Base-by-base conservation (phyloP, 805 yeast species). In the Teunomyces stri region DNA sequence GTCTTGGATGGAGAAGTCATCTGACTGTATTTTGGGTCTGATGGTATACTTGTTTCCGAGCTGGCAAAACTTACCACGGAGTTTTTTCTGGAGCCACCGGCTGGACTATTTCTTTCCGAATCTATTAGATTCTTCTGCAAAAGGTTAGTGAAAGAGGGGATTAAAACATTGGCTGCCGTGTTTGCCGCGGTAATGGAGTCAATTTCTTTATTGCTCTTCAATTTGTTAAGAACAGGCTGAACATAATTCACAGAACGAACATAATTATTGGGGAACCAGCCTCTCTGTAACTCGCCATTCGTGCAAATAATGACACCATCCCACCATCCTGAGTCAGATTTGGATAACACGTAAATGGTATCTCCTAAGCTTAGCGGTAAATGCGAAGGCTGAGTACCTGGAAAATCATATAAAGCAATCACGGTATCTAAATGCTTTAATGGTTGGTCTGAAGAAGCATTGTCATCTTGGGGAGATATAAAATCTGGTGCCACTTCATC, bases 191-290 rank as follows among this genome's bases (percentile, higher is more conserved):
- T 72, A 18, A 71, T 60, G 33, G 72, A 60, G 49, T 72, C 77
- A 25, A 72, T 54, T 42, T 72, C 77, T 54, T 69, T 68, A 43
- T 69, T 68, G 43, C 61, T 58, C 53, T 66, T 69, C 46, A 72
- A 56, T 52, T 67, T 64, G 50, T 67, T 64, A 42, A 71, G 57
- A 20, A 69, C 67, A 6, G 72, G 76, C 55, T 69, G 74, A 30
- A 67, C 71, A 52, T 71, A 72, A 55, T 72, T 70, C 15, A 72
- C 74, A 1, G 76, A 61, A 41, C 78, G 73, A 22, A 82, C 81
- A 63, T 77, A 84, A 48, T 77, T 79, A 42, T 78, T 78, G 13
- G 96, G 96, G 68, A 89, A 87, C 96, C 96, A 89, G 55, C 96
- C 96, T 59, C 95, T 74, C 34, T 61, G 57, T 5, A 76, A 62